Conservation (phyloP, 1,139 yeast species). For the Arxiozyma slooffiae region DNA sequence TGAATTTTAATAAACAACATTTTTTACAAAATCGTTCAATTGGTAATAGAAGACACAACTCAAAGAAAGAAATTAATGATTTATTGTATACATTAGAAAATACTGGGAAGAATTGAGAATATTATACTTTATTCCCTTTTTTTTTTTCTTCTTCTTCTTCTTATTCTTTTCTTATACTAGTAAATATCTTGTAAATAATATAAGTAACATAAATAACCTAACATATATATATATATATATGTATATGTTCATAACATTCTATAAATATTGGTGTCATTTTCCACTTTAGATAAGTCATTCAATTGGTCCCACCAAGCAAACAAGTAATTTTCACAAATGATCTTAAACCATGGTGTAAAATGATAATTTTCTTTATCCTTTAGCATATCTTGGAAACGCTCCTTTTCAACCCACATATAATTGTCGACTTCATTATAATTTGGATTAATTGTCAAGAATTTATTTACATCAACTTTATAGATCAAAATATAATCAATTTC, state of each 20-base stretch:
- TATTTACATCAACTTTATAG: slow-evolving; percentile 50
- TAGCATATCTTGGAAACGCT: slow-evolving; percentile 68
- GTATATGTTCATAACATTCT: slow-evolving; percentile 40
- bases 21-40: not conserved
- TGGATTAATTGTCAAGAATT: slow-evolving; percentile 36
- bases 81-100: slow-evolving; percentile 8
- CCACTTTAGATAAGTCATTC: slow-evolving; percentile 35
- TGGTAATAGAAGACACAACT: slow-evolving; percentile 1
- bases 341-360: slow-evolving; percentile 97
- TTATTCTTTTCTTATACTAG: not conserved
- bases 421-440: slow-evolving; percentile 82
- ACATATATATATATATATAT: slow-evolving; percentile 34
- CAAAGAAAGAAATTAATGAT: slow-evolving; percentile 8
- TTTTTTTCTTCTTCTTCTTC: not conserved
- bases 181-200: slow-evolving; percentile 2
- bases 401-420: slow-evolving; percentile 58
- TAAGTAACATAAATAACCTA: not conserved
- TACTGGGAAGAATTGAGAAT: slow-evolving; percentile 6
- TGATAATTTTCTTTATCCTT: slow-evolving; percentile 42
- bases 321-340: slow-evolving; percentile 82
- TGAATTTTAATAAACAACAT: not conserved
- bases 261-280: slow-evolving; percentile 27
- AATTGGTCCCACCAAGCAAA: slow-evolving; percentile 90
- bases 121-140: not conserved
- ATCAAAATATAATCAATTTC: slow-evolving; percentile 92